These are phyloP conservation scores for Aeminium ludgeri DNA, from an alignment of 495 filamentous ascomycete genomes.

Conservation along the genomic window DNA sequence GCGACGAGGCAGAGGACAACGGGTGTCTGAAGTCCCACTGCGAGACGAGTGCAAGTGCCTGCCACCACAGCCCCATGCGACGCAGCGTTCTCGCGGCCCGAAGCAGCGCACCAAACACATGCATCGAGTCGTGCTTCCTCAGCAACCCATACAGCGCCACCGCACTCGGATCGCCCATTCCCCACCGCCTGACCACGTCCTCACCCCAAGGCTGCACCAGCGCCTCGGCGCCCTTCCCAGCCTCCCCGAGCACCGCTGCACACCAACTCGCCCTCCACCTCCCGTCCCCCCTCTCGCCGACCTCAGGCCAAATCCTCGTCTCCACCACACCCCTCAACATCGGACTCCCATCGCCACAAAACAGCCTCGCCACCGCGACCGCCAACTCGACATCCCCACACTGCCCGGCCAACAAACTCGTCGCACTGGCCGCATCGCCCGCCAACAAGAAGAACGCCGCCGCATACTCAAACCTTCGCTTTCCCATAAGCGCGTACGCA, in stretches of 20 bases:
- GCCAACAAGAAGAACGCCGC: conserved; percentile 92
- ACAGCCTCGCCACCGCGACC: conserved; percentile 72
- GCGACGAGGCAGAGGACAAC: not conserved
- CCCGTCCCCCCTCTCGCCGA: conserved; percentile 56
- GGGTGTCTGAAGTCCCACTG: conserved; percentile 59
- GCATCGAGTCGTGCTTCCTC: conserved; percentile 35
- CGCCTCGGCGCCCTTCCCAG: conserved; percentile 74
- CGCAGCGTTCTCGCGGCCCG: conserved; percentile 79
- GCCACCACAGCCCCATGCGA: conserved; percentile 90
- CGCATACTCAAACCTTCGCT: conserved; percentile 84
- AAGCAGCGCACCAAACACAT: conserved; percentile 82
- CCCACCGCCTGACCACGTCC: conserved; percentile 15
- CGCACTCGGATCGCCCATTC: conserved; percentile 51
- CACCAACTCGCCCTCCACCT: conserved; percentile 93
- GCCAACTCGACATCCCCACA: conserved; percentile 80
- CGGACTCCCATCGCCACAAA: conserved; percentile 70
- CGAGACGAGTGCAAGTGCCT: conserved; percentile 63
- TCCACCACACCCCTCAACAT: conserved; percentile 57
- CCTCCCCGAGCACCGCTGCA: conserved; percentile 75
- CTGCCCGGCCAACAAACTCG: conserved; percentile 68
- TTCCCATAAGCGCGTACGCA: conserved; percentile 88
- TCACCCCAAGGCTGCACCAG: conserved; percentile 37
- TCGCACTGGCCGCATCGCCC: conserved; percentile 67
- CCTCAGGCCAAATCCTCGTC: conserved; percentile 62
- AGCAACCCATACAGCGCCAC: conserved; percentile 78